A percentile compares a stretch with the other conserved stretches of the same genome.
phyloP scores from a whole-genome alignment of 352 stramenopile genomes.

The Globisporangium apiculatum region DNA sequence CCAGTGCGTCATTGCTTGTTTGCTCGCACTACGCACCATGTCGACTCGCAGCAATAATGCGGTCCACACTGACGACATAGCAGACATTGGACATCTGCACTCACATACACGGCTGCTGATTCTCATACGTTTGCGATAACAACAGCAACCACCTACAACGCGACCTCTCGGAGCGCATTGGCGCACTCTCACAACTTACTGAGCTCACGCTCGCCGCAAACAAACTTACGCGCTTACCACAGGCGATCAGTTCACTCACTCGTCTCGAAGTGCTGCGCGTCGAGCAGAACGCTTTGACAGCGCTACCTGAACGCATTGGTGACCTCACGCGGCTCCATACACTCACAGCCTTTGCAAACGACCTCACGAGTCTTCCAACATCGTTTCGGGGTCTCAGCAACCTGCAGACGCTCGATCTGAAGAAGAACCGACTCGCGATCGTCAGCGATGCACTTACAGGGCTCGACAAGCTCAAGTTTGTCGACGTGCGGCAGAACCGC shows the following conservation, averaged over 20 bases:
- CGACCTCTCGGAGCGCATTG: constrained; percentile 46
- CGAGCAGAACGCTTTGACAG: constrained; percentile 53
- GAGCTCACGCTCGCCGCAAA: constrained; percentile 59
- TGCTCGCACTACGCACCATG: too few relatives aligned
- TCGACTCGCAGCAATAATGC: too few relatives aligned
- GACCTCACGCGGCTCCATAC: constrained; percentile 47
- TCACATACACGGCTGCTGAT: neutral
- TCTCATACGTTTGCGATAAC: neutral
- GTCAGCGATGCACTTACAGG: constrained; percentile 31
- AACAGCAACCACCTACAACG: constrained; percentile 56
- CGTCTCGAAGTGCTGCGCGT: constrained; percentile 49
- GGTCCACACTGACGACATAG: too few relatives aligned
- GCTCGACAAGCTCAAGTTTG: constrained; percentile 45
- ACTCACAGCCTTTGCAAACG: constrained; percentile 54
- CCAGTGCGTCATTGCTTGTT: constrained; percentile 31
- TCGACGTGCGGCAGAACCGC: constrained; percentile 72
- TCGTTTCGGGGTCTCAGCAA: constrained; percentile 40
- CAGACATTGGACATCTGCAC: too few relatives aligned
- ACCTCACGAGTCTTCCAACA: constrained; percentile 35
- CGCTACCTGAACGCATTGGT: constrained; percentile 46
- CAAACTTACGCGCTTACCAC: constrained; percentile 46
- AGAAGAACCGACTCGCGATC: constrained; percentile 65
- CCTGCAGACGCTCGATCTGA: constrained; percentile 65
- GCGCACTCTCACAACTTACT: constrained; percentile 41
- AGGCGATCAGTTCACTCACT: constrained; percentile 36